A percentile compares a stretch with the other conserved stretches of the same genome.
These are phyloP conservation scores for Boletales sp. DNA, from an alignment of 768 basidiomycete species.

Conservation along the genomic window DNA sequence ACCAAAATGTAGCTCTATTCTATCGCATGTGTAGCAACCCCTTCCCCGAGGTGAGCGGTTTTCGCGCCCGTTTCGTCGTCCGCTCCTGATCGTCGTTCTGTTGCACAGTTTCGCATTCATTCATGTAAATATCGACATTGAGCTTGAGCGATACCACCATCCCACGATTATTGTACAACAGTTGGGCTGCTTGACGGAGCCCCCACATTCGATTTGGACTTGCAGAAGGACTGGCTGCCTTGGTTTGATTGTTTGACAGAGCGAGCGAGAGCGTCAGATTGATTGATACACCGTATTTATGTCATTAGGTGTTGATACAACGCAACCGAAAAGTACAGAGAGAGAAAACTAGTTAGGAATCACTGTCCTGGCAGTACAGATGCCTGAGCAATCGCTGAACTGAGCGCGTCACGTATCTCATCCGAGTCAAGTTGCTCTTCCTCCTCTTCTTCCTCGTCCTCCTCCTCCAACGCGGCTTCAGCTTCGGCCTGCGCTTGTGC, in stretches of 20 bases:
- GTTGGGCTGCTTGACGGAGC: constrained; percentile 6
- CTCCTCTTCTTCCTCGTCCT: constrained; percentile 51
- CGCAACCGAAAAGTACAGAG: neutral
- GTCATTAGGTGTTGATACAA: constrained; percentile 20
- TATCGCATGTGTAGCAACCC: constrained; percentile 13
- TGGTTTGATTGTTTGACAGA: neutral
- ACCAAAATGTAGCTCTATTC: constrained; percentile 49
- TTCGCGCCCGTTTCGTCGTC: neutral
- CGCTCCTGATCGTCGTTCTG: constrained; percentile 3
- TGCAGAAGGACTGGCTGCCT: constrained; percentile 9
- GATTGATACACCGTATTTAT: constrained; percentile 21
- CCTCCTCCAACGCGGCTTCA: constrained; percentile 71
- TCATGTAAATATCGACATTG: constrained; percentile 29
- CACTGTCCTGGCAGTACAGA: constrained; percentile 8
- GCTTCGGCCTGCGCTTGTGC: constrained; percentile 79
- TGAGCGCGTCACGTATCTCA: constrained; percentile 11
- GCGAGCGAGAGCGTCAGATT: constrained; percentile 1
- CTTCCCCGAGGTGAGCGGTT: constrained; percentile 10
- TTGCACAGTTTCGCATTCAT: constrained; percentile 26
- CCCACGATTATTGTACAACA: constrained; percentile 23
- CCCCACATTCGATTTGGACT: constrained; percentile 11
- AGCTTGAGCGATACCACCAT: constrained; percentile 18
- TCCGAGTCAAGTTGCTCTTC: constrained; percentile 31
- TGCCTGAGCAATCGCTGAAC: constrained; percentile 9
- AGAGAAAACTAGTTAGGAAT: constrained; percentile 21